Evolutionary conservation across 2,329 filamentous ascomycete genomes (phyloP).

Genomic region (Fusarium pininemorale): DNA sequence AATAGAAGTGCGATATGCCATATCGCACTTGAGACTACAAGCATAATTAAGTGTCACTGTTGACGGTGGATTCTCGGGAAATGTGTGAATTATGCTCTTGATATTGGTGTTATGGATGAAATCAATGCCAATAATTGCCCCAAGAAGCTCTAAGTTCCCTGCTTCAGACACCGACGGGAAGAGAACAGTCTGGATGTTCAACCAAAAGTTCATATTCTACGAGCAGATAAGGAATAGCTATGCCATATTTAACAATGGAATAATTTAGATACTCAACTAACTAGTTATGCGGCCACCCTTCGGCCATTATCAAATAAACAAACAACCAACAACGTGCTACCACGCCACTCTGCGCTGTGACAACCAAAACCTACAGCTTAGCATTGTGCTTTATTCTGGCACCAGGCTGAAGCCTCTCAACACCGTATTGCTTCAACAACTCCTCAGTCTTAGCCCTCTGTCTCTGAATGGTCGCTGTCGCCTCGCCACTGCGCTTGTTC

Average conservation of each 20-base stretch:
- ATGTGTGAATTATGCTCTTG: neutral
- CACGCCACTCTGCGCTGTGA: constrained; percentile 14
- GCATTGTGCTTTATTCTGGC: constrained; percentile 57
- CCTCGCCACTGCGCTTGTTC: constrained; percentile 73
- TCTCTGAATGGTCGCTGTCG: constrained; percentile 68
- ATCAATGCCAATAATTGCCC: neutral
- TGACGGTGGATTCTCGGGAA: neutral
- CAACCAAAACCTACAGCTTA: constrained; percentile 53
- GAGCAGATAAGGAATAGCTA: neutral
- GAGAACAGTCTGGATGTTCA: neutral
- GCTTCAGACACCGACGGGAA: neutral
- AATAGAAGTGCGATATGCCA: neutral
- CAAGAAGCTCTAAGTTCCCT: neutral
- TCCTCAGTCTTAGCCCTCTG: constrained; percentile 73
- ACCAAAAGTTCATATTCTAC: neutral
- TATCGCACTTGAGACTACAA: neutral
- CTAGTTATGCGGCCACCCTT: neutral
- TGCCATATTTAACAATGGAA: neutral
- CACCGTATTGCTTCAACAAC: constrained; percentile 69
- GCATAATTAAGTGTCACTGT: neutral
- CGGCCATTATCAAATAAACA: neutral
- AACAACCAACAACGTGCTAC: neutral
- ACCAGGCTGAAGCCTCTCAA: constrained; percentile 59
- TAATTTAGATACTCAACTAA: neutral
- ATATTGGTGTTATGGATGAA: neutral